phyloP scores from a whole-genome alignment of 441 rosid species.

The Populus hybrid region DNA sequence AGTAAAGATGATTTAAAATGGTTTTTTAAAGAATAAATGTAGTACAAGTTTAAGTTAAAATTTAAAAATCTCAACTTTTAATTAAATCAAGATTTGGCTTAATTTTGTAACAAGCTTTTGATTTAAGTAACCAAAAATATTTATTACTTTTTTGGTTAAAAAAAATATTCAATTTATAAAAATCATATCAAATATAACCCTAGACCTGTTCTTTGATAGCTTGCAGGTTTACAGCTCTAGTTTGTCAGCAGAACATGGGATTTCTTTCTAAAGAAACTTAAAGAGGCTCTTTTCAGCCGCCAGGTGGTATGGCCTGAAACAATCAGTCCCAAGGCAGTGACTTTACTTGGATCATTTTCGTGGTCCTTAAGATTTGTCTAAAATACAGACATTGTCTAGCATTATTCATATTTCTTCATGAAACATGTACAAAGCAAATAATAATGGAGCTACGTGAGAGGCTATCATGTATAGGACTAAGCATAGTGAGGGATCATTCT shows the following conservation, averaged over 20 bases:
- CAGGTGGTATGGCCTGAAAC: background rate
- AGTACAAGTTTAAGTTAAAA: no score
- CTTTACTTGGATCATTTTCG: background rate
- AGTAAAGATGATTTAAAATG: no score
- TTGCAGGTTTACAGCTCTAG: background rate
- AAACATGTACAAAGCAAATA: constrained; percentile 8
- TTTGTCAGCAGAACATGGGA: no score
- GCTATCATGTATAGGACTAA: constrained; percentile 9
- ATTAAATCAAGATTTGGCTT: no score
- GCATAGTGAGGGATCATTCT: constrained; percentile 1
- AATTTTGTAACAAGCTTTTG: no score
- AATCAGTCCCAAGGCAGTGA: background rate
- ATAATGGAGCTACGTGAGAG: background rate
- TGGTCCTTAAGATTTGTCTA: background rate
- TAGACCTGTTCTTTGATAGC: background rate
- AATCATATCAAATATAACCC: no score
- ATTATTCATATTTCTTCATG: constrained; percentile 1
- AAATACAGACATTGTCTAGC: background rate
- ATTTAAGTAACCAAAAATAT: no score
- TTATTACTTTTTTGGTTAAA: no score
- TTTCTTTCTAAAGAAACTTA: no score
- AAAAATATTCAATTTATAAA: no score
- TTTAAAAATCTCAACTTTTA: no score
- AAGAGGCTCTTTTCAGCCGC: background rate
- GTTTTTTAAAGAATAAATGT: no score